These are phyloP conservation scores for Chlorella vulgaris DNA, from an alignment of 139 green algal genomes.

Conservation along the genomic window DNA sequence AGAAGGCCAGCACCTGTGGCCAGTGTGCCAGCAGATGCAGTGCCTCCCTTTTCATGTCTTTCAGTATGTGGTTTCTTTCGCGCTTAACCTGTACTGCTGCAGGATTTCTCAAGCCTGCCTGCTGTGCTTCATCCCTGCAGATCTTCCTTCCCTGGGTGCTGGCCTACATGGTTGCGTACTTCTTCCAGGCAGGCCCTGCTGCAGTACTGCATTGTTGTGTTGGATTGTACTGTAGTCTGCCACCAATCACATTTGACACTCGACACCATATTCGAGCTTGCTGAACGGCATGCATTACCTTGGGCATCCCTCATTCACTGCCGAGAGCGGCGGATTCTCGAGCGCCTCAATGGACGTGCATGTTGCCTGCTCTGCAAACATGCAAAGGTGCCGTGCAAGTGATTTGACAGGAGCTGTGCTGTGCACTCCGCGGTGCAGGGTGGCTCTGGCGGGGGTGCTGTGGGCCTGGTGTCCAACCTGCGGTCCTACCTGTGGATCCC, in stretches of 20 bases:
- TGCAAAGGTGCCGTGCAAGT: too few relatives aligned
- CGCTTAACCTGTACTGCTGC: neutral
- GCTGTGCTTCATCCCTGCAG: constrained; percentile 14
- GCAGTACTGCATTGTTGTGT: neutral
- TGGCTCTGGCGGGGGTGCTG: constrained; percentile 55
- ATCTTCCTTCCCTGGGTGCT: constrained; percentile 57
- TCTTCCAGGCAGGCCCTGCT: constrained; percentile 44
- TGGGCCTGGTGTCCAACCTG: constrained; percentile 81
- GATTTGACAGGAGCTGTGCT: neutral
- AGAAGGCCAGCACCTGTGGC: too few relatives aligned
- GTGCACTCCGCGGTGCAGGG: constrained; percentile 19
- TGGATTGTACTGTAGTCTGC: neutral
- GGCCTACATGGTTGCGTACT: constrained; percentile 40
- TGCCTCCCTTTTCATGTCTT: neutral
- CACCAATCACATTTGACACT: too few relatives aligned
- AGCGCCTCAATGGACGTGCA: too few relatives aligned
- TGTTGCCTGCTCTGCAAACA: too few relatives aligned
- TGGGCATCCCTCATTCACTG: too few relatives aligned
- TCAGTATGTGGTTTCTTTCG: neutral
- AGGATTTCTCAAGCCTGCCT: neutral
- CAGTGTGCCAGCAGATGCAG: too few relatives aligned
- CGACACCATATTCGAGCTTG: too few relatives aligned
- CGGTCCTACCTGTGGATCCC: constrained; percentile 82
- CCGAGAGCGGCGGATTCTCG: too few relatives aligned
- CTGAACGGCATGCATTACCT: too few relatives aligned